Evolutionary conservation across 495 filamentous ascomycete genomes (phyloP).

Genomic region (Xylaria flabelliformis): DNA sequence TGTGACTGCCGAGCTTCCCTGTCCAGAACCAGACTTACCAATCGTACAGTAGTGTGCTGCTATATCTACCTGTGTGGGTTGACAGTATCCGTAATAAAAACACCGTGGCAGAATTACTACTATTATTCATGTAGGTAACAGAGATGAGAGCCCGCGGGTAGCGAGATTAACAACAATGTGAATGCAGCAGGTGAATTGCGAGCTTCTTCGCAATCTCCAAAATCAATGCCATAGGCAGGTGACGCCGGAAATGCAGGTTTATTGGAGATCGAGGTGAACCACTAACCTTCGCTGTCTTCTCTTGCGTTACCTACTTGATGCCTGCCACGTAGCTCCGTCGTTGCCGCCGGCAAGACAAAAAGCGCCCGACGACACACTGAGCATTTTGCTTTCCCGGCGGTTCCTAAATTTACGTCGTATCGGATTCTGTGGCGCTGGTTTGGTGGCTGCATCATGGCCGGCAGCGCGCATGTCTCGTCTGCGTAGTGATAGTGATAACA

Average conservation of each 20-base stretch:
- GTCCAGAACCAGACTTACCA: not conserved
- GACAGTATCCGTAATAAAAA: not conserved
- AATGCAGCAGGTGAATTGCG: not conserved
- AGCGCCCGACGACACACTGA: not conserved
- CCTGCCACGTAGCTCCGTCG: slow-evolving; percentile 9
- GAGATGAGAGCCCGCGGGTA: not conserved
- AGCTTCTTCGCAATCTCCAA: not conserved
- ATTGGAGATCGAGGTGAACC: not conserved
- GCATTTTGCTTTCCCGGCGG: not conserved
- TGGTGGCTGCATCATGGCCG: not conserved
- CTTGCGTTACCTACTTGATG: not conserved
- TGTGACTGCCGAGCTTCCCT: not conserved
- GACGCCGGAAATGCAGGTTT: not conserved
- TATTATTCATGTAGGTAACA: not conserved
- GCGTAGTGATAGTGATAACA: slow-evolving; percentile 3
- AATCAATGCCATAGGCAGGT: slow-evolving; percentile 6
- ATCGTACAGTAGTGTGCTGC: not conserved
- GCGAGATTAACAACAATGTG: not conserved
- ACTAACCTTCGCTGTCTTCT: not conserved
- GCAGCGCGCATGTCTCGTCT: slow-evolving; percentile 13
- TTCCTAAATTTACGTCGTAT: not conserved
- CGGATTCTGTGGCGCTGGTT: slow-evolving; percentile 11
- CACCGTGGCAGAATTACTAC: not conserved
- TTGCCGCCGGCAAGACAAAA: slow-evolving; percentile 15
- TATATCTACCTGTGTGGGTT: not conserved